Conservation (phyloP, 306 rosid genomes). For the Cucumis sativus region Cucumber_9930_V3 NC_026657.2:10886501-10887000, state of each 20-base stretch:
- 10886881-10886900: constrained; percentile 3
- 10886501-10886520: neutral
- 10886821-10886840: neutral
- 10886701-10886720: neutral
- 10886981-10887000: neutral
- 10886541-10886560: neutral
- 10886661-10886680: neutral
- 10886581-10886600: neutral
- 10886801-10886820: neutral
- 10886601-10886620: neutral
- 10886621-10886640: neutral
- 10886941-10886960: neutral
- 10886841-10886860: constrained; percentile 5
- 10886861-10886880: constrained; percentile 3
- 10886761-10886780: neutral
- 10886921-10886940: neutral
- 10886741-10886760: neutral
- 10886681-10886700: neutral
- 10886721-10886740: neutral
- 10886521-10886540: neutral
- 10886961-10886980: neutral
- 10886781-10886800: neutral
- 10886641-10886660: neutral
- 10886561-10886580: neutral
- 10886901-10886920: neutral